Evolutionary conservation across 2,329 filamentous ascomycete genomes (phyloP).

Genomic region (Phaeosphaeria sp.): DNA sequence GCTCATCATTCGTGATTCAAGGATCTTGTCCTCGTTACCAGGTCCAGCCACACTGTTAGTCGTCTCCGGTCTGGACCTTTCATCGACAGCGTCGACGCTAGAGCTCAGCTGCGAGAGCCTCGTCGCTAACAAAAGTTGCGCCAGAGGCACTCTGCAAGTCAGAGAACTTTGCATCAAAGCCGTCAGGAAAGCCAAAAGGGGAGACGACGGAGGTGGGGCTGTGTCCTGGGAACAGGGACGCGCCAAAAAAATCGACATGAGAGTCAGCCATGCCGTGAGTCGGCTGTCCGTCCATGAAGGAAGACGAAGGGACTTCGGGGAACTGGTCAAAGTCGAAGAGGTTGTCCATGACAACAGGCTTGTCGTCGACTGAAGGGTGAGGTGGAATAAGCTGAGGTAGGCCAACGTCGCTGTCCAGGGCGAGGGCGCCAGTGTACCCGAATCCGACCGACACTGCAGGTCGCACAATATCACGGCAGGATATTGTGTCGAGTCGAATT

Average conservation of each 20-base stretch:
- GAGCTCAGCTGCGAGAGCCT: constrained; percentile 53
- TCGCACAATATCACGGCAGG: constrained; percentile 99
- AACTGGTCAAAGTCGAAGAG: constrained; percentile 52
- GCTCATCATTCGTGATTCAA: constrained; percentile 36
- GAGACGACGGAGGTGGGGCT: constrained; percentile 34
- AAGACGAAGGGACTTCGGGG: constrained; percentile 33
- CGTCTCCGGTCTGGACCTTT: constrained; percentile 29
- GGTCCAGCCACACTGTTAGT: constrained; percentile 29
- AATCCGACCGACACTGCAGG: constrained; percentile 98
- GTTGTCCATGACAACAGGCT: constrained; percentile 44
- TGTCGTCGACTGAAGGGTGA: constrained; percentile 48
- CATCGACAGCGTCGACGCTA: constrained; percentile 37
- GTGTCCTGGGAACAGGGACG: constrained; percentile 41
- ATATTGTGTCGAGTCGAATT: constrained; percentile 99
- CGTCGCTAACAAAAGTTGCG: constrained; percentile 58
- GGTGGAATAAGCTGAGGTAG: constrained; percentile 46
- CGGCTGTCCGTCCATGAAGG: constrained; percentile 29
- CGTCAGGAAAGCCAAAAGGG: constrained; percentile 46
- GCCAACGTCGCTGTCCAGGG: constrained; percentile 40
- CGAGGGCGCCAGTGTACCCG: constrained; percentile 30
- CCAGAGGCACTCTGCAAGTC: constrained; percentile 56
- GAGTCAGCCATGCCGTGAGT: constrained; percentile 40
- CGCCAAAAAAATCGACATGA: constrained; percentile 44
- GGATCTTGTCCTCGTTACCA: constrained; percentile 27
- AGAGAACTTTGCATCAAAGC: constrained; percentile 50